These are phyloP conservation scores for Knoxia roxburghii DNA, from an alignment of 257 asterid genomes.

Conservation along the genomic window DNA sequence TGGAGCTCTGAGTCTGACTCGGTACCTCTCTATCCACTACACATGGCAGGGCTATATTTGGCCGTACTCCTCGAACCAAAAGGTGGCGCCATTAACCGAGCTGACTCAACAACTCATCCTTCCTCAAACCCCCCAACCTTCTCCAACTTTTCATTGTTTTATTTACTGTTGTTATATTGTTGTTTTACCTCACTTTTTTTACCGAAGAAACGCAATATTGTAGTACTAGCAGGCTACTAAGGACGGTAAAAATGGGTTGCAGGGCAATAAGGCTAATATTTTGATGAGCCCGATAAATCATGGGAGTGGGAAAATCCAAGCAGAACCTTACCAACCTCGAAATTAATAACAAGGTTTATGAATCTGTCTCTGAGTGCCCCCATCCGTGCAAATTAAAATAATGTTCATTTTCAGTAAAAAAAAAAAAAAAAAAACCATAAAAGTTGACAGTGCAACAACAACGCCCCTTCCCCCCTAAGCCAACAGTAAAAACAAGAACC, in stretches of 20 bases:
- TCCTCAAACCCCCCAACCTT: no score
- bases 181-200: no score
- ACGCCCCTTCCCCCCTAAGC: not conserved
- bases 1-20: no score
- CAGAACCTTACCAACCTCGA: conserved; percentile 19
- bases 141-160: no score
- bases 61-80: no score
- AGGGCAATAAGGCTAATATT: not conserved
- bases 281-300: conserved; percentile 10
- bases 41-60: no score
- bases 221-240: not conserved
- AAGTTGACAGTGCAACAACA: not conserved
- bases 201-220: no score
- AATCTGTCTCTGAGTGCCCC: conserved; percentile 14
- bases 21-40: no score
- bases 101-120: no score
- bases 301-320: conserved; percentile 20
- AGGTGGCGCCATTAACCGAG: no score
- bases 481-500: not conserved
- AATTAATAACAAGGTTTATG: conserved; percentile 8
- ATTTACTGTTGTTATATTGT: no score
- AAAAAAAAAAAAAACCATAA: no score
- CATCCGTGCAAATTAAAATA: conserved; percentile 26
- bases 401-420: not conserved
- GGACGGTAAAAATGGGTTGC: not conserved